These are phyloP conservation scores for Neurospora hispaniola DNA, from an alignment of 495 filamentous ascomycete species.

Conservation along the genomic window DNA sequence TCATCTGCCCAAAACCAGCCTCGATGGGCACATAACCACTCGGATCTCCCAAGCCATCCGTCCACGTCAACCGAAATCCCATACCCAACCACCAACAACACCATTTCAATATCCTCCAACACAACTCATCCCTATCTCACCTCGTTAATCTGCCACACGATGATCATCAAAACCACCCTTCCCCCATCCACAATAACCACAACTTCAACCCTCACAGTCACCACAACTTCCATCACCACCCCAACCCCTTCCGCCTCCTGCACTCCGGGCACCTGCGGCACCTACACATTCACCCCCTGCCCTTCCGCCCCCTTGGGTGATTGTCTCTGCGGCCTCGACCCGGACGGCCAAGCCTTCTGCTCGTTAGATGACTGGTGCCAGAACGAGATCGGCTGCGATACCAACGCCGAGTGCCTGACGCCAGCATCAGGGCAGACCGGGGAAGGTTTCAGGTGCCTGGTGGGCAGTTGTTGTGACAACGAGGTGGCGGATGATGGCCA, in stretches of 20 bases:
- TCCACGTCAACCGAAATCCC: neutral
- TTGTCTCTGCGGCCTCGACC: constrained; percentile 1
- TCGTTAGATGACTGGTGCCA: neutral
- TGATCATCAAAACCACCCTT: neutral
- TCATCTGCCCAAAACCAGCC: neutral
- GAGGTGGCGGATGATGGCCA: neutral
- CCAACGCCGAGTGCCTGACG: neutral
- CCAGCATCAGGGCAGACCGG: neutral
- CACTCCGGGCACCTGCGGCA: neutral
- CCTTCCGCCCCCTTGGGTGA: neutral
- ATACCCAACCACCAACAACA: neutral
- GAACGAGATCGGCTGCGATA: neutral
- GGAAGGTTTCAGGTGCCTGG: constrained; percentile 1
- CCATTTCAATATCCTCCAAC: neutral
- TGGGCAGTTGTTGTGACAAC: constrained; percentile 6
- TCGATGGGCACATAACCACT: neutral
- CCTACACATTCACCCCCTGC: neutral
- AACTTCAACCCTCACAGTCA: neutral
- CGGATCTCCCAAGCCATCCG: neutral
- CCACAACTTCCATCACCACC: neutral
- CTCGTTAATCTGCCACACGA: neutral
- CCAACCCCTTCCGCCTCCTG: neutral
- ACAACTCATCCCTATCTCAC: neutral
- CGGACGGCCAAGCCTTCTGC: neutral
- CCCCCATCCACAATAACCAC: neutral